Evolutionary conservation across 176 grass and related monocot species (phyloP).

Genomic region (maize (Zea mays)): DNA sequence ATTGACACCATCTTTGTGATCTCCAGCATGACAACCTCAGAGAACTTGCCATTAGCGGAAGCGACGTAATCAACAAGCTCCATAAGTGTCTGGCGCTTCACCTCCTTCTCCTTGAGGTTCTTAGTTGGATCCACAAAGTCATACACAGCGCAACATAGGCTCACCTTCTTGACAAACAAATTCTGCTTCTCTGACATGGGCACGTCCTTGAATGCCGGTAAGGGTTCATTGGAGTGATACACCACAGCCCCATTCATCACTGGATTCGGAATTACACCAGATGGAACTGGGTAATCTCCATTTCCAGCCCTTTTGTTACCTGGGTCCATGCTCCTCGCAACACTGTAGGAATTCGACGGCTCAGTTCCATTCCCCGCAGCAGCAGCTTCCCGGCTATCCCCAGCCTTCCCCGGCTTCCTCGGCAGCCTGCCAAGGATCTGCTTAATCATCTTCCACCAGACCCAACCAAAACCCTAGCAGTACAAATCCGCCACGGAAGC

Average conservation of each 20-base stretch:
- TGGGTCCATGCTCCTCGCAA: constrained; percentile 54
- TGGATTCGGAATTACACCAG: constrained; percentile 28
- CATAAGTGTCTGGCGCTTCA: constrained; percentile 76
- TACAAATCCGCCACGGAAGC: constrained; percentile 15
- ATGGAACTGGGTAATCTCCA: constrained; percentile 51
- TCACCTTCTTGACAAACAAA: constrained; percentile 75
- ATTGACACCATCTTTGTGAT: constrained; percentile 73
- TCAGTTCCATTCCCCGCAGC: constrained; percentile 42
- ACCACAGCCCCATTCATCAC: constrained; percentile 54
- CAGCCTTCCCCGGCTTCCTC: constrained; percentile 71
- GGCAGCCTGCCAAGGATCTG: constrained; percentile 86
- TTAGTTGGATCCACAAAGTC: constrained; percentile 76
- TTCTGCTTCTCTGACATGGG: constrained; percentile 75
- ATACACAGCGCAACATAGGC: constrained; percentile 68
- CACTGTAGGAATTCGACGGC: constrained; percentile 61
- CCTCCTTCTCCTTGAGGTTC: constrained; percentile 85
- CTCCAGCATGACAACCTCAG: constrained; percentile 69
- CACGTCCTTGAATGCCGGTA: constrained; percentile 87
- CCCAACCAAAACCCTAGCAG: constrained; percentile 42
- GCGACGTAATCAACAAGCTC: constrained; percentile 90
- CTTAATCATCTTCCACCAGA: constrained; percentile 70
- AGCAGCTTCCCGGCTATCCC: constrained; percentile 60
- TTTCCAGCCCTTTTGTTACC: constrained; percentile 52
- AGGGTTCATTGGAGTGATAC: constrained; percentile 58
- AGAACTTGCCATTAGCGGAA: constrained; percentile 71